phyloP scores from a whole-genome alignment of 2,329 filamentous ascomycete genomes.

The Chaetomium sp. region DNA sequence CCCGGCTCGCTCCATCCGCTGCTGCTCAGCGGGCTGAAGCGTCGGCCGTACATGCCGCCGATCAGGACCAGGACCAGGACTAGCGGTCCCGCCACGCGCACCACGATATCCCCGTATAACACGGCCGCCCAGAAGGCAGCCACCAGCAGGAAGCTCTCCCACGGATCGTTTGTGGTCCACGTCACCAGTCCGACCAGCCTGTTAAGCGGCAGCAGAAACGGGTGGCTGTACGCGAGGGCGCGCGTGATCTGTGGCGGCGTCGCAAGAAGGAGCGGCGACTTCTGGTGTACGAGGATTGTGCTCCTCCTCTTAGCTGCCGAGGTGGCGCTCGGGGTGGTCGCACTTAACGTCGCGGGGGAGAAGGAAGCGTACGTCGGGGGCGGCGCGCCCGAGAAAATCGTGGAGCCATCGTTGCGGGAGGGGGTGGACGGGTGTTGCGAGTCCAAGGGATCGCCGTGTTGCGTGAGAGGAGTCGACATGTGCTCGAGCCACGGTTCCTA shows the following conservation, averaged over 20 bases:
- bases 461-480: slow-evolving; percentile 51
- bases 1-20: slow-evolving; percentile 67
- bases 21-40: slow-evolving; percentile 87
- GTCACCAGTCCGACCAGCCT: slow-evolving; percentile 81
- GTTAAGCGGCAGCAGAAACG: slow-evolving; percentile 88
- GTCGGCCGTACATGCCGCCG: slow-evolving; percentile 85
- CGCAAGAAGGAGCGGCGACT: slow-evolving; percentile 87
- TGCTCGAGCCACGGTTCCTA: slow-evolving; percentile 57
- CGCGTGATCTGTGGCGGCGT: slow-evolving; percentile 94
- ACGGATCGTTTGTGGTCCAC: slow-evolving; percentile 92
- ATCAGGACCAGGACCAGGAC: slow-evolving; percentile 79
- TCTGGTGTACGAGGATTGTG: slow-evolving; percentile 94
- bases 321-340: slow-evolving; percentile 61
- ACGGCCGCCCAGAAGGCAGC: slow-evolving; percentile 82
- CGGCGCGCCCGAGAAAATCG: slow-evolving; percentile 44
- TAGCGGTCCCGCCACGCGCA: slow-evolving; percentile 80
- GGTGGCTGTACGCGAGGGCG: slow-evolving; percentile 92
- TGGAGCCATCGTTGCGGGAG: slow-evolving; percentile 41
- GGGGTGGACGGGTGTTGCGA: slow-evolving; percentile 35
- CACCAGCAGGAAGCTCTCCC: slow-evolving; percentile 94
- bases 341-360: slow-evolving; percentile 77
- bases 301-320: slow-evolving; percentile 75
- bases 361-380: slow-evolving; percentile 85
- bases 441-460: slow-evolving; percentile 42
- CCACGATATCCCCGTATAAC: slow-evolving; percentile 82